phyloP scores from a whole-genome alignment of 2,329 filamentous ascomycete genomes.

The Aspergillus fijiensis region DNA sequence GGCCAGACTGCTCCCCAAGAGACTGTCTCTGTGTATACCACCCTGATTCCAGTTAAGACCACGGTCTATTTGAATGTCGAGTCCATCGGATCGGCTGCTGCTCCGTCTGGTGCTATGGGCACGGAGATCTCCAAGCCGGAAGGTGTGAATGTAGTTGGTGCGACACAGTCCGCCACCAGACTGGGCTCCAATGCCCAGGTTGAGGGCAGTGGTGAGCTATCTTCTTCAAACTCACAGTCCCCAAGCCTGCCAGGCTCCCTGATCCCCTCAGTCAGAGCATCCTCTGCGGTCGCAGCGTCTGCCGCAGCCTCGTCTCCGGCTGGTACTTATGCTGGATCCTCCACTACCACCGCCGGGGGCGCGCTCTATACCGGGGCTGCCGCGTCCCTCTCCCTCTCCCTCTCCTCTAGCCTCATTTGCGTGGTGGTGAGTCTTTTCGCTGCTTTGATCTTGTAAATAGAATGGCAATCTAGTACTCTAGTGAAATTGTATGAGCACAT shows the following conservation, averaged over 20 bases:
- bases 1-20: neutral
- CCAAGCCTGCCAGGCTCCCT: neutral
- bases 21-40: neutral
- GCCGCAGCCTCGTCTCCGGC: neutral
- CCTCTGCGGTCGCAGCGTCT: neutral
- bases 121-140: neutral
- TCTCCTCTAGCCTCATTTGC: neutral
- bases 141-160: neutral
- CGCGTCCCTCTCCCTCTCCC: neutral
- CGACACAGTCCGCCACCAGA: neutral
- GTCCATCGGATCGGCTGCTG: neutral
- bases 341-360: neutral
- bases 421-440: neutral
- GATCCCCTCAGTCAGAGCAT: neutral
- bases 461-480: neutral
- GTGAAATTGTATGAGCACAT: no score
- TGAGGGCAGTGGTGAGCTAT: neutral
- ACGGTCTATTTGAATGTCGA: neutral
- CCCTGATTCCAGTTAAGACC: neutral
- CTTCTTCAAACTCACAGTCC: no score
- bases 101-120: neutral
- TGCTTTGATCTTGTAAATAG: neutral
- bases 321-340: neutral
- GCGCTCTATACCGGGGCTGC: neutral
- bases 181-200: neutral